Conservation (phyloP, 2,329 filamentous ascomycete genomes). For the Blastomyces gilchristii region DNA sequence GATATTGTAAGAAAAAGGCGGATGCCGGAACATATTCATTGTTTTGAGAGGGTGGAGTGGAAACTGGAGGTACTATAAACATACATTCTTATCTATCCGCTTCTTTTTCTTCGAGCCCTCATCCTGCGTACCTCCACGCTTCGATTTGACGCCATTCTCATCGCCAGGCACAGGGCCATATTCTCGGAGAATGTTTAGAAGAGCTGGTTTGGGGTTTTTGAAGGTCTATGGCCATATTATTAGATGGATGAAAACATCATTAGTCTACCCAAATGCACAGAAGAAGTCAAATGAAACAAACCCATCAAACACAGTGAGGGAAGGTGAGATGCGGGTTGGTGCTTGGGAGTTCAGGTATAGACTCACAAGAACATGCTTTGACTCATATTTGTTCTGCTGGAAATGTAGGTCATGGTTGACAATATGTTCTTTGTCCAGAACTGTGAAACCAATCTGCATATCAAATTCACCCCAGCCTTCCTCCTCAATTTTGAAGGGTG, state of each 20-base stretch:
- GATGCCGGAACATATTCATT: too few species aligned
- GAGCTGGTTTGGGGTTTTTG: conserved; percentile 83
- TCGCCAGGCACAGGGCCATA: conserved; percentile 77
- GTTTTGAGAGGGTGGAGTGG: too few species aligned
- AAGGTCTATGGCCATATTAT: conserved; percentile 50
- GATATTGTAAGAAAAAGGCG: too few species aligned
- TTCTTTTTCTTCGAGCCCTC: conserved; percentile 67
- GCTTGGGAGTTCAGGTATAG: background rate
- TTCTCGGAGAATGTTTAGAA: conserved; percentile 68
- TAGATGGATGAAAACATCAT: conserved; percentile 5
- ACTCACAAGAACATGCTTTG: conserved; percentile 61
- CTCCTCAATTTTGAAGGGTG: conserved; percentile 82
- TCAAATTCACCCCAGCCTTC: conserved; percentile 99
- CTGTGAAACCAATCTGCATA: conserved; percentile 74
- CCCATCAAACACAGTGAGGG: background rate
- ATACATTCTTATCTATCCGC: conserved; percentile 51
- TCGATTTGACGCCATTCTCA: conserved; percentile 52
- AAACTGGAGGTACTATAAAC: conserved; percentile 14
- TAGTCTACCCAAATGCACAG: background rate
- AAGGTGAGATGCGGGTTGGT: background rate
- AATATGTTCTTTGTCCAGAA: conserved; percentile 75
- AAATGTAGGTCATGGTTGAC: conserved; percentile 92
- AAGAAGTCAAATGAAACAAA: conserved; percentile 4
- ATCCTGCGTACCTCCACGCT: conserved; percentile 46
- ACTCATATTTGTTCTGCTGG: conserved; percentile 67